Percentiles rank a stretch among this genome's conserved stretches.
phyloP scores from a whole-genome alignment of 108 stramenopile species.

The Nitzschia inconspicua region DNA sequence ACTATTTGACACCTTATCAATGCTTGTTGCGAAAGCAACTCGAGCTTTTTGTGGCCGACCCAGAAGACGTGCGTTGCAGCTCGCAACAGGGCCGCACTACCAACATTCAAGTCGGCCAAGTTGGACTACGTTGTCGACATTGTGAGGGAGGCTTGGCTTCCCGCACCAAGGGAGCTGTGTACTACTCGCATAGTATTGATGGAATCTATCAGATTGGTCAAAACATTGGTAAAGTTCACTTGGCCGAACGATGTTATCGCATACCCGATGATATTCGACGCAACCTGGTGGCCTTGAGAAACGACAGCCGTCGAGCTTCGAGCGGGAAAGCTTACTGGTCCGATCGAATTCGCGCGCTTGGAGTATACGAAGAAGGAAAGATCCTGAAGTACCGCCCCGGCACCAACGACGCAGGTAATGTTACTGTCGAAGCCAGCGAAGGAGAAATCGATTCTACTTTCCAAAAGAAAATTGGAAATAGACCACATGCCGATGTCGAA shows the following conservation, averaged over 20 bases:
- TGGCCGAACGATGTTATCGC: slow-evolving; percentile 30
- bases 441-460: too few relatives aligned
- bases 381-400: too few relatives aligned
- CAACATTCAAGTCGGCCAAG: slow-evolving; percentile 36
- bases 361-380: slow-evolving; percentile 30
- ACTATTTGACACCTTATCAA: slow-evolving; percentile 37
- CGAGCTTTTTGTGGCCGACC: slow-evolving; percentile 35
- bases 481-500: too few relatives aligned
- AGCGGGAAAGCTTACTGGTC: slow-evolving; percentile 27
- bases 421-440: too few relatives aligned
- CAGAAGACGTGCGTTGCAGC: slow-evolving; percentile 29
- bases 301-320: slow-evolving; percentile 15
- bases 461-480: too few relatives aligned
- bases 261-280: slow-evolving; percentile 15
- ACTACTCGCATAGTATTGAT: slow-evolving; percentile 34
- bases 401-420: too few relatives aligned
- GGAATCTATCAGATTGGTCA: slow-evolving; percentile 49
- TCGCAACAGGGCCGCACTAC: slow-evolving; percentile 30
- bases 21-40: slow-evolving; percentile 37
- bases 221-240: slow-evolving; percentile 38
- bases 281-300: slow-evolving; percentile 11
- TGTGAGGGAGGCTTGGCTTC: slow-evolving; percentile 19
- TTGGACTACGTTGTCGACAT: slow-evolving; percentile 40
- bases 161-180: slow-evolving; percentile 35
- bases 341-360: slow-evolving; percentile 9